A percentile compares a stretch with the other conserved stretches of the same genome.
These are phyloP conservation scores for Lasiosphaeria miniovina DNA, from an alignment of 495 filamentous ascomycete species.

Conservation along the genomic window DNA sequence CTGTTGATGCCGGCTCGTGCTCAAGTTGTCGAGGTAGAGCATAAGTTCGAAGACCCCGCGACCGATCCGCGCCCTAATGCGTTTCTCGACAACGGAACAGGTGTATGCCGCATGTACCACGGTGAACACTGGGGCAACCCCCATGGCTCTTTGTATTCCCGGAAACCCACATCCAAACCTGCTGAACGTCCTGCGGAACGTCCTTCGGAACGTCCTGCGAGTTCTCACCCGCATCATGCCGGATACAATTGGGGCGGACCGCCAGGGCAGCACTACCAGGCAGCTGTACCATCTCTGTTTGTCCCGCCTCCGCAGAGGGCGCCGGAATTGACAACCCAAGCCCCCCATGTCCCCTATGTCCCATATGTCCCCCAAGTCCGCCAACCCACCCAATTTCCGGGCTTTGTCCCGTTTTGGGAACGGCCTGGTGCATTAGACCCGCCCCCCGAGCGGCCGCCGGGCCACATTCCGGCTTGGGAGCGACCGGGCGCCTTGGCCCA, in stretches of 20 bases:
- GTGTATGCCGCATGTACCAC: slow-evolving; percentile 47
- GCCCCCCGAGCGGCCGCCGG: no score
- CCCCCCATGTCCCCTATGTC: no score
- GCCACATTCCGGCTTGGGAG: no score
- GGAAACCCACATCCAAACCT: slow-evolving; percentile 24
- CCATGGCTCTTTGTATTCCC: slow-evolving; percentile 17
- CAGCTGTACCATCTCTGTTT: background rate
- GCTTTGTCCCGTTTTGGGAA: no score
- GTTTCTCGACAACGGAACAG: slow-evolving; percentile 42
- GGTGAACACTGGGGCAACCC: slow-evolving; percentile 47
- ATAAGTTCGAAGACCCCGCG: slow-evolving; percentile 36
- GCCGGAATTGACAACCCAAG: background rate
- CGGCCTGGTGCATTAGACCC: no score
- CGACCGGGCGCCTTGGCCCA: no score
- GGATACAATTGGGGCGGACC: background rate
- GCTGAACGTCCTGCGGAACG: slow-evolving; percentile 16
- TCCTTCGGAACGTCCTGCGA: slow-evolving; percentile 19
- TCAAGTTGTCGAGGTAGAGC: slow-evolving; percentile 42
- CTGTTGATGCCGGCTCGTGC: slow-evolving; percentile 36
- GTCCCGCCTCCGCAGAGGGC: no score
- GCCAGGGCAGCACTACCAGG: background rate
- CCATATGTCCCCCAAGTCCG: no score
- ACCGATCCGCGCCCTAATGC: slow-evolving; percentile 48
- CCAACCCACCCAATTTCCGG: no score
- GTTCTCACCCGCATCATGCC: slow-evolving; percentile 21